Percentiles rank a stretch among this genome's conserved stretches.
Evolutionary conservation across 306 rosid genomes (phyloP).

Genomic region (Herpetospermum pedunculosum): DNA sequence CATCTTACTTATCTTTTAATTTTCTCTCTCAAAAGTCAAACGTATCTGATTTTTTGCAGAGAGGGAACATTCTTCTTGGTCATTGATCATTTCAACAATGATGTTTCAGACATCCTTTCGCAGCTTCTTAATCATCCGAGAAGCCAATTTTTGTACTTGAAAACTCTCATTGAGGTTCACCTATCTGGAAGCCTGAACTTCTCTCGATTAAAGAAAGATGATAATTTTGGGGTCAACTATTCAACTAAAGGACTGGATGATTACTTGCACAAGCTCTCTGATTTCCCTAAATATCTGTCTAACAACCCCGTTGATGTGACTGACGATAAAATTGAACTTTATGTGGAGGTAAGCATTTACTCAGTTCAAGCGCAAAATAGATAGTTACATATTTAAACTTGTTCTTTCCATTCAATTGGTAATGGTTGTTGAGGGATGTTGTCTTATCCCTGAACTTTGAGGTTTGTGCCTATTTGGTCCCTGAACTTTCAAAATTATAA

Average conservation of each 20-base stretch:
- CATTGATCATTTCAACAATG: conserved; percentile 50
- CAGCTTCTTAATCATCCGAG: conserved; percentile 60
- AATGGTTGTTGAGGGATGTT: background rate
- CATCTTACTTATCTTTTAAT: conserved; percentile 5
- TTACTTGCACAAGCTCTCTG: conserved; percentile 61
- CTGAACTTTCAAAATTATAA: too few relatives aligned
- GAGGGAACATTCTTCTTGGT: conserved; percentile 71
- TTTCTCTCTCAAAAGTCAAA: conserved; percentile 7
- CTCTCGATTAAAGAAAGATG: conserved; percentile 41
- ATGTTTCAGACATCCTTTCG: conserved; percentile 48
- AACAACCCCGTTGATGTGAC: conserved; percentile 63
- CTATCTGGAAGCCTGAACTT: conserved; percentile 70
- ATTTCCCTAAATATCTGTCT: conserved; percentile 67
- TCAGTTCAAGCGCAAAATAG: background rate
- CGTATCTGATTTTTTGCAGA: conserved; percentile 32
- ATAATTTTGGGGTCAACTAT: conserved; percentile 32
- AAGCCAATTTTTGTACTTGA: conserved; percentile 82
- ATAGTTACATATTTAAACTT: background rate
- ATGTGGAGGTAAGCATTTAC: conserved; percentile 64
- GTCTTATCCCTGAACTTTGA: too few relatives aligned
- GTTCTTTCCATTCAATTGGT: background rate
- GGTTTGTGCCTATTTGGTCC: too few relatives aligned
- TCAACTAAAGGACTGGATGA: conserved; percentile 39
- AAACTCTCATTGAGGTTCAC: conserved; percentile 80
- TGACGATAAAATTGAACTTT: conserved; percentile 87